These are phyloP conservation scores for Komagataea norvegica DNA, from an alignment of 1,139 yeast genomes.

Conservation along the genomic window DNA sequence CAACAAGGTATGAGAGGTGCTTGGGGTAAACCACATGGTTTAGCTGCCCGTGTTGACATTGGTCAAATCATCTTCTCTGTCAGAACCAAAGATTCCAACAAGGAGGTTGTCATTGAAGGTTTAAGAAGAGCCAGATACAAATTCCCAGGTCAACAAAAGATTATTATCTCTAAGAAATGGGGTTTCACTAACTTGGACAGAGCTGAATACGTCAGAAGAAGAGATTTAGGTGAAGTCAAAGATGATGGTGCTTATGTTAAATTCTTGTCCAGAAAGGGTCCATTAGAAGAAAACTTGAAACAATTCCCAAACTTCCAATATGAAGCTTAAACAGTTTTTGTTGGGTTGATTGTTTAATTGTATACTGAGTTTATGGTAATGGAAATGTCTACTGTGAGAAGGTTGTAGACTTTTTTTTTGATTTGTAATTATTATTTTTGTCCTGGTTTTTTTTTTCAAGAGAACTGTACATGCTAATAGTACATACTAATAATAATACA, in stretches of 20 bases:
- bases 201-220: conserved; percentile 90
- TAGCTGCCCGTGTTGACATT: conserved; percentile 98
- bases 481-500: too few species aligned
- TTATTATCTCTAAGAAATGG: conserved; percentile 99
- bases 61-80: conserved; percentile 98
- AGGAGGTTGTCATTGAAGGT: conserved; percentile 97
- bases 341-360: conserved; percentile 8
- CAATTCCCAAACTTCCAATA: conserved; percentile 86
- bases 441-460: too few species aligned
- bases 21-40: conserved; percentile 99
- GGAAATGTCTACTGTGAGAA: background rate
- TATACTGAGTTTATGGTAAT: conserved; percentile 10
- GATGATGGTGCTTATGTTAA: conserved; percentile 99
- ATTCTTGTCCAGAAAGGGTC: conserved; percentile 96
- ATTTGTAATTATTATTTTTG: too few species aligned
- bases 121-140: conserved; percentile 99
- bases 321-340: conserved; percentile 32
- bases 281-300: conserved; percentile 83
- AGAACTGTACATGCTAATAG: too few species aligned
- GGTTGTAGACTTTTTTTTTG: too few species aligned
- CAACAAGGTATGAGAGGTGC: conserved; percentile 99
- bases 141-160: conserved; percentile 99
- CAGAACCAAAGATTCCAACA: conserved; percentile 97
- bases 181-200: conserved; percentile 99
- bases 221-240: conserved; percentile 96